Base-by-base conservation (phyloP, 192 early-diverging fungal genomes). In the Chytriomyces sp. region DNA sequence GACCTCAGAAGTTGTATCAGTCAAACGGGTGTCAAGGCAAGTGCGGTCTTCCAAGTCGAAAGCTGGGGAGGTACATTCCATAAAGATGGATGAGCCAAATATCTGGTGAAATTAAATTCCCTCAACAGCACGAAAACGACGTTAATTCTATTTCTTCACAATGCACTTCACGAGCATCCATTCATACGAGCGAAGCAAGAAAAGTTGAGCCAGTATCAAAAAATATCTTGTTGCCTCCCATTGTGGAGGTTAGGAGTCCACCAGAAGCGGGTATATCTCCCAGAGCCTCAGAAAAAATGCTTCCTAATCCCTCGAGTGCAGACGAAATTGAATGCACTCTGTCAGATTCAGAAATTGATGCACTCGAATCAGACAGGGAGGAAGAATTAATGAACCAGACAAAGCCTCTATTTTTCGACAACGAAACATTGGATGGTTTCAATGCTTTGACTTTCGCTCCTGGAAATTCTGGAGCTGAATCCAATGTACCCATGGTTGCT, bases 1-100 rank as follows among this genome's bases (percentile, higher is more conserved):
- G 30, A 53, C 8, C 22, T 68, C 65, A 1, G 65, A 68, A 68
- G 52, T 56, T 5, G 33, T 68, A 17, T 30, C 17, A 32, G 26
- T 26, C 31, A 25, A 25, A 32, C 14, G 36, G 12, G 3, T 32
- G 55, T 7, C 25, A 44, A 33, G 55, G 55, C 10, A 55, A 28
- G 52, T 7, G 7, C 14, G 62, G 8, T 5, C 44, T 14, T n/a
- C 44, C 52, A 55, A 68, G 55, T 25, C 49, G 65, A 68, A 68
- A 26, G 26, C 39, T 1, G 62, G 39, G 10, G 49, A 64, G 31
- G 39, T 40, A 14, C 44, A n/a, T n/a, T n/a, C n/a, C n/a, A n/a
- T n/a, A n/a, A n/a, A n/a, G n/a, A n/a, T n/a, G n/a, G n/a, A n/a
- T n/a, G n/a, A n/a, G n/a, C n/a, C 10, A 49, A 49, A 49, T 10